Evolutionary conservation across 2,329 filamentous ascomycete species (phyloP).

Genomic region (Aphanocladium album): DNA sequence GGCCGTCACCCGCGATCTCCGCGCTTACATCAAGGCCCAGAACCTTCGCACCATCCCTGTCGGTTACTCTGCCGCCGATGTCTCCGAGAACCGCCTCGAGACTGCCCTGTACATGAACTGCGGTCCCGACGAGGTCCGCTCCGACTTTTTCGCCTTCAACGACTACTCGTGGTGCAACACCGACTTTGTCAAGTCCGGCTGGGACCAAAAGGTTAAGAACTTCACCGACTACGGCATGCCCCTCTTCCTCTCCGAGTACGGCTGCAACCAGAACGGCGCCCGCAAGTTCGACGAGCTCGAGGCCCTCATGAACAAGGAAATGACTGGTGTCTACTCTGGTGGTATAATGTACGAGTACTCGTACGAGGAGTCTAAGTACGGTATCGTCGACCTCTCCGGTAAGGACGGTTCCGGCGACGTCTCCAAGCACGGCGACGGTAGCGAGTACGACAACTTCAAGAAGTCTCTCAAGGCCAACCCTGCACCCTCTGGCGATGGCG

Average conservation of each 20-base stretch:
- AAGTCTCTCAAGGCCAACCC: conserved; percentile 44
- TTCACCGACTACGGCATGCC: conserved; percentile 83
- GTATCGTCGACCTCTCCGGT: conserved; percentile 64
- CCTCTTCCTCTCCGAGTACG: conserved; percentile 93
- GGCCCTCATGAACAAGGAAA: conserved; percentile 74
- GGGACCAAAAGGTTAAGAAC: conserved; percentile 83
- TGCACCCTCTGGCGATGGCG: conserved; percentile 46
- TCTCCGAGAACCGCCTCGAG: conserved; percentile 78
- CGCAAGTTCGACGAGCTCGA: conserved; percentile 77
- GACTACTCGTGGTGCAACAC: conserved; percentile 85
- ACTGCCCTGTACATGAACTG: conserved; percentile 94
- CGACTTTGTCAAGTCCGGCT: conserved; percentile 66
- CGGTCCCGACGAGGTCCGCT: conserved; percentile 74
- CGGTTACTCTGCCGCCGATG: conserved; percentile 74
- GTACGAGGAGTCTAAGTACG: conserved; percentile 71
- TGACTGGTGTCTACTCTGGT: conserved; percentile 89
- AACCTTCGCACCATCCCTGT: conserved; percentile 65
- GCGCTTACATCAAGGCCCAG: conserved; percentile 60
- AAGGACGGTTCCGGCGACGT: conserved; percentile 38
- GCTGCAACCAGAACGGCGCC: conserved; percentile 70
- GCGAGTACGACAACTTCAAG: conserved; percentile 57
- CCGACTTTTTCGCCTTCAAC: conserved; percentile 86
- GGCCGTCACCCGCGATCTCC: conserved; percentile 72
- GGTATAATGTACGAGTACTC: conserved; percentile 96
- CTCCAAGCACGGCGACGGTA: conserved; percentile 38